Evolutionary conservation across 139 green algal genomes (phyloP).

Genomic region (Coccomyxa sp.): DNA sequence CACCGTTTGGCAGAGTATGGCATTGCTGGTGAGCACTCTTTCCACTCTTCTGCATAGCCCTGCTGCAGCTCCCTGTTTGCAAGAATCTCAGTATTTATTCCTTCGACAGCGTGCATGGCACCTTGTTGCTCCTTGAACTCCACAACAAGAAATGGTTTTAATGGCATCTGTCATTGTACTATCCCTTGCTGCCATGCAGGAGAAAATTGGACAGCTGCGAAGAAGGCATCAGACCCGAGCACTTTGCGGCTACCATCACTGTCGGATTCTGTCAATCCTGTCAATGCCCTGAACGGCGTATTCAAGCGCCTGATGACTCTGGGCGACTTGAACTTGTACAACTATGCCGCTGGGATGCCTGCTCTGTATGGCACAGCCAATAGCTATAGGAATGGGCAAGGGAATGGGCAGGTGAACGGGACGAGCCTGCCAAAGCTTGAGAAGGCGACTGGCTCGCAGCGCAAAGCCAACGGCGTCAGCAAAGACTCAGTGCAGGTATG

Average conservation of each 20-base stretch:
- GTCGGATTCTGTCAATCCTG: neutral
- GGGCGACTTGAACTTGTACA: neutral
- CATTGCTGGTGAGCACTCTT: conserved; percentile 37
- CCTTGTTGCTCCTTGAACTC: neutral
- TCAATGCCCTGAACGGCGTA: neutral
- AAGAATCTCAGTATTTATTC: neutral
- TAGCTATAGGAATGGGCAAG: neutral
- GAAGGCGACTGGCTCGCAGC: neutral
- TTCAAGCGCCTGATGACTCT: neutral
- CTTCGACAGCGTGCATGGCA: neutral
- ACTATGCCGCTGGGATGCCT: neutral
- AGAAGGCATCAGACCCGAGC: neutral
- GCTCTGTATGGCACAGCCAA: neutral
- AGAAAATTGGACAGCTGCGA: conserved; percentile 18
- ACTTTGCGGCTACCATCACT: neutral
- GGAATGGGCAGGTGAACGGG: neutral
- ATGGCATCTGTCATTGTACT: no score
- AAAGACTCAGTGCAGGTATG: neutral
- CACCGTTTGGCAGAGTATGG: conserved; percentile 65
- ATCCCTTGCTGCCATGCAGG: neutral
- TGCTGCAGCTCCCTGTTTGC: neutral
- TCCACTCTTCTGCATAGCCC: neutral
- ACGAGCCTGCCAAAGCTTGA: neutral
- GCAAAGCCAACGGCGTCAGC: neutral
- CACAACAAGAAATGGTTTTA: neutral